These are phyloP conservation scores for Rhododendron simsii DNA, from an alignment of 148 eudicot species.

Conservation along the genomic window DNA sequence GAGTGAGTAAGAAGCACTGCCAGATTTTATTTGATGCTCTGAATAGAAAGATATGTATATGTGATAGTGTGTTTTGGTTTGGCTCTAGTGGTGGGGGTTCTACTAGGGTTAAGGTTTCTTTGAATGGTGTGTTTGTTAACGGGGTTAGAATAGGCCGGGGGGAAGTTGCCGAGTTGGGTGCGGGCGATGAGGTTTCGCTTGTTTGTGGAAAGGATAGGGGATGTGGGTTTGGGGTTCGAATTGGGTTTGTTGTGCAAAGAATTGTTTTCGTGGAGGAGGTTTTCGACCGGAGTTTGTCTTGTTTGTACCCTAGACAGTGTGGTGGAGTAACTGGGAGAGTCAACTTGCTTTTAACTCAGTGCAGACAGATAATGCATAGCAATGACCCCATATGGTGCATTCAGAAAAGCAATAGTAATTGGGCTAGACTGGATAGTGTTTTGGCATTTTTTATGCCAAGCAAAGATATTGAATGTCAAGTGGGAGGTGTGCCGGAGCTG, in stretches of 20 bases:
- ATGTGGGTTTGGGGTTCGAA: conserved; percentile 31
- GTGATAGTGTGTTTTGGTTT: conserved; percentile 47
- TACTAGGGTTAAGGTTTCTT: conserved; percentile 46
- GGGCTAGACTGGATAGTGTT: conserved; percentile 11
- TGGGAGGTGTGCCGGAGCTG: conserved; percentile 13
- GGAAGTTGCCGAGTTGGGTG: conserved; percentile 44
- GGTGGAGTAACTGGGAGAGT: conserved; percentile 36
- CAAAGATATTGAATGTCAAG: conserved; percentile 1
- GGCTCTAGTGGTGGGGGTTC: conserved; percentile 17
- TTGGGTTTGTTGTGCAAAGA: conserved; percentile 65
- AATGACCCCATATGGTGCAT: conserved; percentile 56
- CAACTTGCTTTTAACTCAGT: conserved; percentile 38
- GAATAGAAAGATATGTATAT: conserved; percentile 42
- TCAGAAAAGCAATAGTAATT: conserved; percentile 21
- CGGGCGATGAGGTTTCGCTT: conserved; percentile 65
- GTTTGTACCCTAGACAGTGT: conserved; percentile 7
- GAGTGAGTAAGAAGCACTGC: conserved; percentile 74
- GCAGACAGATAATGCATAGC: conserved; percentile 50
- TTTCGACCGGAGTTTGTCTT: conserved; percentile 28
- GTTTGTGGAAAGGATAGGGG: conserved; percentile 38
- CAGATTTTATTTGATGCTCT: conserved; percentile 53
- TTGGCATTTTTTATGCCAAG: conserved; percentile 16
- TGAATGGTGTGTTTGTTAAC: conserved; percentile 77
- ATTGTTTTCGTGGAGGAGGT: conserved; percentile 54
- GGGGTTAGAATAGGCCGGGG: conserved; percentile 52